These are phyloP conservation scores for Didymellaceae sp. DNA, from an alignment of 2,329 filamentous ascomycete genomes.

Conservation along the genomic window DNA sequence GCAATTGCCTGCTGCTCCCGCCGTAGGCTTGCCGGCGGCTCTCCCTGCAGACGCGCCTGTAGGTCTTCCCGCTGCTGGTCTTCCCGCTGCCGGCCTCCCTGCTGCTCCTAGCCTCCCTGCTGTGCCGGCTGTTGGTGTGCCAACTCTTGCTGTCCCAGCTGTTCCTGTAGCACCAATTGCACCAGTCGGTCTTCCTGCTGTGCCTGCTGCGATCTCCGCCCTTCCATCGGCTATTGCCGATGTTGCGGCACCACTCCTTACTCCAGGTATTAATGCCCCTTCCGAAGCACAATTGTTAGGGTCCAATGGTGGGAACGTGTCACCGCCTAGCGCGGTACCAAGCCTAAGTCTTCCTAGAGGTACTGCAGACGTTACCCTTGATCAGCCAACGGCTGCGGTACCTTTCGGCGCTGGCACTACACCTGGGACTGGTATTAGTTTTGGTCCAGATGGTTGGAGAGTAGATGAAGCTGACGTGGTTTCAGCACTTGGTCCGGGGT, in stretches of 20 bases:
- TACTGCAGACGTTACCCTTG: slow-evolving; percentile 11
- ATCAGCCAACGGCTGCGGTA: slow-evolving; percentile 1
- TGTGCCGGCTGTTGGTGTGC: no score
- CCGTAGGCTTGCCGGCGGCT: no score
- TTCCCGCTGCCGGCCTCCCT: no score
- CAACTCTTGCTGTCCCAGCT: background rate
- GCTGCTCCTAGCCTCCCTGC: no score
- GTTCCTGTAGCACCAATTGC: background rate
- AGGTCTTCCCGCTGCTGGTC: no score
- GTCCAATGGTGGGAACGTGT: background rate
- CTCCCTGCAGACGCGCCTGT: no score
- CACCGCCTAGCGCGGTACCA: background rate
- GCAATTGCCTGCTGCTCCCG: slow-evolving; percentile 2
- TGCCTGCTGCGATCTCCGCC: background rate
- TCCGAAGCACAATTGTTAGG: slow-evolving; percentile 6
- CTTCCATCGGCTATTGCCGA: no score
- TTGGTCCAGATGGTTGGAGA: background rate
- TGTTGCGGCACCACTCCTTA: slow-evolving; percentile 4
- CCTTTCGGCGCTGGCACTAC: slow-evolving; percentile 1
- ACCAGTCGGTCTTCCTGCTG: background rate
- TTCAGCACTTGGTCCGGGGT: no score
- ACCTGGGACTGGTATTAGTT: slow-evolving; percentile 5
- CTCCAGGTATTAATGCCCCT: slow-evolving; percentile 7
- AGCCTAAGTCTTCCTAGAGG: background rate
- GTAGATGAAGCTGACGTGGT: background rate